A percentile compares a stretch with the other conserved stretches of the same genome.
These are phyloP conservation scores for Gardenia jasminoides DNA, from an alignment of 257 asterid genomes.

Conservation along the genomic window DNA sequence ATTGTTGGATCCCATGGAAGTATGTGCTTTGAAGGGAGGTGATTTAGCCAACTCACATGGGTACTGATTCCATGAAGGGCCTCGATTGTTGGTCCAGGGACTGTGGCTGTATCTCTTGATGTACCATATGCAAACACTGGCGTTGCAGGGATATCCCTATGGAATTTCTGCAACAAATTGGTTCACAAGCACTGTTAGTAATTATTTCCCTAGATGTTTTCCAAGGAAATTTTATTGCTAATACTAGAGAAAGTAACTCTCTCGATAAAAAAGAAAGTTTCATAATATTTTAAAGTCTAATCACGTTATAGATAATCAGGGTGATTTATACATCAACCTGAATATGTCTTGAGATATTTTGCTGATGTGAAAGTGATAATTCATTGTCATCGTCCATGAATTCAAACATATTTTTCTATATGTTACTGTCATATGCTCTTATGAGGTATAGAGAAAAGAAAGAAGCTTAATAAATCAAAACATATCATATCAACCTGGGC, in stretches of 20 bases:
- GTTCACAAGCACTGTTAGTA: neutral
- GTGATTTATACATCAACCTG: too few relatives aligned
- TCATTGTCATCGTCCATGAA: too few relatives aligned
- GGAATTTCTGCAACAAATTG: slow-evolving; percentile 59
- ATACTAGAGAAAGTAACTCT: too few relatives aligned
- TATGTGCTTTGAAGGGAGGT: slow-evolving; percentile 78
- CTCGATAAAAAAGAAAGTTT: too few relatives aligned
- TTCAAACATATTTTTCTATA: neutral
- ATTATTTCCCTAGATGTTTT: too few relatives aligned
- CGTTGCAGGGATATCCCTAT: slow-evolving; percentile 67
- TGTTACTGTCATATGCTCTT: neutral
- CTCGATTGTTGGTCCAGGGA: slow-evolving; percentile 94
- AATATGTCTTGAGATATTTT: too few relatives aligned
- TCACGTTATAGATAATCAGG: too few relatives aligned
- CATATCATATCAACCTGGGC: neutral
- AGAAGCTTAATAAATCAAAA: too few relatives aligned
- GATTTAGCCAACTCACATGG: slow-evolving; percentile 52
- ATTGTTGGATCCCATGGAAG: slow-evolving; percentile 86
- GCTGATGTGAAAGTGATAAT: too few relatives aligned
- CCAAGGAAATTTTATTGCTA: too few relatives aligned
- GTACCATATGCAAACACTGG: slow-evolving; percentile 71
- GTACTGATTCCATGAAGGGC: slow-evolving; percentile 61
- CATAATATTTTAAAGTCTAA: too few relatives aligned
- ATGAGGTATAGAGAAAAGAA: neutral
- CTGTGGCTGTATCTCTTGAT: slow-evolving; percentile 48